These are phyloP conservation scores for Cucurbita argyrosperma DNA, from an alignment of 306 rosid species.

Conservation along the genomic window DNA sequence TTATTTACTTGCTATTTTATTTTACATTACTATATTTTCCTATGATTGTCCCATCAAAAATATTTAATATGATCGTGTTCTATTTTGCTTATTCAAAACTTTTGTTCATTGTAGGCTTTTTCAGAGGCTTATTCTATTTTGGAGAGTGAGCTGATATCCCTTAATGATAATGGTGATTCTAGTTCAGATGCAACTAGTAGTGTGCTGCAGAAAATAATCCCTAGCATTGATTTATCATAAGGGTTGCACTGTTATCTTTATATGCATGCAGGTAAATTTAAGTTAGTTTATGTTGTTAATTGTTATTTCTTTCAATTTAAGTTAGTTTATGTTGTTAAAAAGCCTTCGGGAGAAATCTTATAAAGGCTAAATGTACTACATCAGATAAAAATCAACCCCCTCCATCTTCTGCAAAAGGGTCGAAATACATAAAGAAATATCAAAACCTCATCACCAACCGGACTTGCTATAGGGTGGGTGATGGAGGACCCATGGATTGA, in stretches of 20 bases:
- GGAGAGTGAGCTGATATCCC: constrained; percentile 45
- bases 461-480: too few species aligned
- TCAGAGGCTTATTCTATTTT: constrained; percentile 70
- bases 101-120: constrained; percentile 51
- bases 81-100: neutral
- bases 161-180: constrained; percentile 34
- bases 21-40: neutral
- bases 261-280: constrained; percentile 27
- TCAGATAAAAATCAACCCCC: too few species aligned
- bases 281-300: neutral
- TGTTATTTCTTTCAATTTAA: neutral
- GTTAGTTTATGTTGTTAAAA: neutral
- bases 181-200: constrained; percentile 30
- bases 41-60: neutral
- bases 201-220: constrained; percentile 61
- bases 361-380: too few species aligned
- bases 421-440: too few species aligned
- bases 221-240: constrained; percentile 49
- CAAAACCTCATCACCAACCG: too few species aligned
- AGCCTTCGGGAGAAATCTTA: too few species aligned
- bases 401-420: too few species aligned
- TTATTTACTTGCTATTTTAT: neutral
- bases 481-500: too few species aligned
- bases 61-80: neutral
- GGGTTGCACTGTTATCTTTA: constrained; percentile 12